phyloP scores from a whole-genome alignment of 2,329 filamentous ascomycete genomes.

The Lasiodiplodia sp. region DNA sequence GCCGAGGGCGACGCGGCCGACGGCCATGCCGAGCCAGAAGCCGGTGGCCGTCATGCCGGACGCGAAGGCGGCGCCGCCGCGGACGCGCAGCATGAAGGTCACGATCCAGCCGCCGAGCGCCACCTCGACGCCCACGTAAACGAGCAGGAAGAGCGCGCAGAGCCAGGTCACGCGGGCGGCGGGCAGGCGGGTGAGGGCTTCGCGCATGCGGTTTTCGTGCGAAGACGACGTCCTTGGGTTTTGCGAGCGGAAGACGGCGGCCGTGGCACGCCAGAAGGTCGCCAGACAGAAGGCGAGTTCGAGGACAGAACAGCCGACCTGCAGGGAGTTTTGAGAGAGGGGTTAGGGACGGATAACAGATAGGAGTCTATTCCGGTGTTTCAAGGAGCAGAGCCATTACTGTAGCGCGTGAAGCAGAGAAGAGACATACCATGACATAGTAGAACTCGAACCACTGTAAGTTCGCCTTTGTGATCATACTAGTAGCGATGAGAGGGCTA shows the following conservation, averaged over 20 bases:
- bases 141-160: constrained; percentile 75
- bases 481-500: constrained; percentile 73
- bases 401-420: not conserved
- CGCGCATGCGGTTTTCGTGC: constrained; percentile 57
- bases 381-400: too few species aligned
- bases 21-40: constrained; percentile 84
- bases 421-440: constrained; percentile 71
- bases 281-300: constrained; percentile 61
- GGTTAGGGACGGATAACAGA: not conserved
- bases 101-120: constrained; percentile 82
- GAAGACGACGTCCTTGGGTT: constrained; percentile 52
- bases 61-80: constrained; percentile 72
- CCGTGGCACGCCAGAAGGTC: constrained; percentile 71
- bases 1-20: constrained; percentile 75
- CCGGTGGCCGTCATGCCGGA: constrained; percentile 79
- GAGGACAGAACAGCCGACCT: constrained; percentile 62
- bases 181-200: constrained; percentile 56
- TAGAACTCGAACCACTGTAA: constrained; percentile 77
- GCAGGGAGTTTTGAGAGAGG: not conserved
- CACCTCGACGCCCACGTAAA: constrained; percentile 81
- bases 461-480: constrained; percentile 70
- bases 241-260: constrained; percentile 61
- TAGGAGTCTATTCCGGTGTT: not conserved
- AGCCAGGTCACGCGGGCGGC: constrained; percentile 72
- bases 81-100: constrained; percentile 83